Percentiles rank a stretch among this genome's conserved stretches.
phyloP scores from a whole-genome alignment of 1,139 yeast species.

The Scheffersomyces illinoinensis region DNA sequence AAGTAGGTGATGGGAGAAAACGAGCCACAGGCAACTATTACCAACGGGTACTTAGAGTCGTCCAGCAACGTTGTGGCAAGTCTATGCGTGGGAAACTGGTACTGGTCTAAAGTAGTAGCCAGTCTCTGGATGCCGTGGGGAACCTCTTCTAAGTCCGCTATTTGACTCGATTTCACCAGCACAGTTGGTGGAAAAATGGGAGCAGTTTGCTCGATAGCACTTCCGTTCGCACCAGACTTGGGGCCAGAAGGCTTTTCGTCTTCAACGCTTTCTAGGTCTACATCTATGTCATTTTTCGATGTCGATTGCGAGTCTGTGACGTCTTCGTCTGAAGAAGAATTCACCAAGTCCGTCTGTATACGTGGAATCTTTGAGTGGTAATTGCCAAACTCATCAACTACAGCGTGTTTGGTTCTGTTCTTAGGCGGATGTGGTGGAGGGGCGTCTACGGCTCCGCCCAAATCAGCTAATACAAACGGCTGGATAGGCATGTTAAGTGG shows the following conservation, averaged over 20 bases:
- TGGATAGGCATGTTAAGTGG: slow-evolving; percentile 75
- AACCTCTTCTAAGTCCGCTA: slow-evolving; percentile 94
- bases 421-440: slow-evolving; percentile 60
- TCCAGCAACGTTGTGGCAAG: slow-evolving; percentile 71
- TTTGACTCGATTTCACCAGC: slow-evolving; percentile 62
- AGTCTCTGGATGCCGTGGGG: slow-evolving; percentile 93
- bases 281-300: background rate
- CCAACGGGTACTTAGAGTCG: slow-evolving; percentile 81
- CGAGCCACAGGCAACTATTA: slow-evolving; percentile 96
- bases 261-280: background rate
- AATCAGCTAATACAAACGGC: slow-evolving; percentile 76
- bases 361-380: slow-evolving; percentile 43
- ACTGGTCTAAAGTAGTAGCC: slow-evolving; percentile 65
- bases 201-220: background rate
- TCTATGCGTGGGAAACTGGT: slow-evolving; percentile 84
- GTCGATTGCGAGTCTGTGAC: slow-evolving; percentile 5
- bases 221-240: slow-evolving; percentile 1
- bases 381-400: slow-evolving; percentile 11
- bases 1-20: slow-evolving; percentile 94
- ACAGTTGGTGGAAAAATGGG: slow-evolving; percentile 44
- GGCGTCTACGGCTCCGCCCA: slow-evolving; percentile 69
- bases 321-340: slow-evolving; percentile 35
- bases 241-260: background rate
- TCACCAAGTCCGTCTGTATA: slow-evolving; percentile 41
- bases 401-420: slow-evolving; percentile 7